Evolutionary conservation across 257 asterid genomes (phyloP), one percentile per base, ranked within the genome.

Genomic region (Solanum virginianum): DNA sequence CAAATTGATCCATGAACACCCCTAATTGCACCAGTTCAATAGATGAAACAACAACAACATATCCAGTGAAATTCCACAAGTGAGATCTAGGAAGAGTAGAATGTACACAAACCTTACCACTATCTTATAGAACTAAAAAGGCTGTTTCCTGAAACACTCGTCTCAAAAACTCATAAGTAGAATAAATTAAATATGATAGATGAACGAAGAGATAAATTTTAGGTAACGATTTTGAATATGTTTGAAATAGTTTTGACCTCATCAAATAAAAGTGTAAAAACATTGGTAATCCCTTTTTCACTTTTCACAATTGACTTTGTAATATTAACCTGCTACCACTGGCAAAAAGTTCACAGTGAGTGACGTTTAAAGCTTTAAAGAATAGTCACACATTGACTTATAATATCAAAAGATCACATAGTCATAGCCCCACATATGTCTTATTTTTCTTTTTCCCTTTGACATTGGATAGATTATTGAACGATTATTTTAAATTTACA

Each of bases 61-160:
- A 3, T 2, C 4, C 36, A 32, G 36, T 32, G 0, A 32, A 32
- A 32, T 32, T 32, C 4, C 4, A 32, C 4, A 32, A 32, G 36
- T 32, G 4, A 4, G 0, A 32, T 32, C 0, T 32, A 4, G 0
- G 0, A 0, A 32, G 3, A 4, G 36, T 32, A 32, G 36, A 32
- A 32, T 32, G 36, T 32, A 32, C 4, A 0, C 36, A 32, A 0
- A 32, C 36, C 36, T 32, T 32, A 32, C 36, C 3, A 32, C 36
- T 32, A 32, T 0, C 36, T 32, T 32, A 32, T 32, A 32, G 36
- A 32, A 32, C 0, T 1, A 32, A 0, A 32, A 0, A 2, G 4
- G 1, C 1, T 2, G 4, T 32, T 32, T 32, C 4, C 4, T 32
- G 1, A 32, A 32, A 32, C 4, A 0, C 36, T 32, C 4, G 0